Evolutionary conservation across 2,329 filamentous ascomycete species (phyloP), one percentile per base, ranked within the genome.

Genomic region (Calonectria montana): DNA sequence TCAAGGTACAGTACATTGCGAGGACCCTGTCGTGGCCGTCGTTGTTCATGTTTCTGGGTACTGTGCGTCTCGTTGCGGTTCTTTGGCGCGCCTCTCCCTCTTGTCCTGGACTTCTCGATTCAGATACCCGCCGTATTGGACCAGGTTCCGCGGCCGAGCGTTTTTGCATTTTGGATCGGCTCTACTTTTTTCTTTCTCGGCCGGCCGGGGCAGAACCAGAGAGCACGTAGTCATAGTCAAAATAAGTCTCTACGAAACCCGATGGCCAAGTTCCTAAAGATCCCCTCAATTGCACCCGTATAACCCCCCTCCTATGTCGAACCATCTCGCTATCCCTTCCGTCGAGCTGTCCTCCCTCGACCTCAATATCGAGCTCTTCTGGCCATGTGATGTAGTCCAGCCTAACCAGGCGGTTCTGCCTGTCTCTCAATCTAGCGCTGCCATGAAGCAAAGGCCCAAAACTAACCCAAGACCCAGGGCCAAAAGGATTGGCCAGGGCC

Each of bases 361-460:
- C 43, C 43, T 65, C 43, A 25, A 27, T 43, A 25, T 39, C 27
- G 50, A 35, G 25, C 37, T 50, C 63, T 10, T 29, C 29, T 21
- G 53, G n/a, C 53, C 53, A 57, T 57, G 53, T 57, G 53, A 57
- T 57, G 31, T 57, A 35, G 53, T 37, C 23, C 53, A 57, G 29
- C 53, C 25, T 57, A 57, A 37, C 53, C 29, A 57, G 35, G 13
- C 53, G 35, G 23, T 64, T 65, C 45, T 47, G 45, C 64, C 37
- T 57, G 47, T 64, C 65, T 72, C 65, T 69, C 37, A 50, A 62
- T 64, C 69, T 71, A 71, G 69, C 65, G 59, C 41, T 65, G 61
- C 47, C 57, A 31, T 53, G 59, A 25, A 67, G 63, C 59, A 63
- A 67, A 63, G 37, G 39, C 57, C 69, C 43, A 63, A 39, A 45